phyloP scores from a whole-genome alignment of 139 green algal genomes.

The Trebouxia sp. region DNA sequence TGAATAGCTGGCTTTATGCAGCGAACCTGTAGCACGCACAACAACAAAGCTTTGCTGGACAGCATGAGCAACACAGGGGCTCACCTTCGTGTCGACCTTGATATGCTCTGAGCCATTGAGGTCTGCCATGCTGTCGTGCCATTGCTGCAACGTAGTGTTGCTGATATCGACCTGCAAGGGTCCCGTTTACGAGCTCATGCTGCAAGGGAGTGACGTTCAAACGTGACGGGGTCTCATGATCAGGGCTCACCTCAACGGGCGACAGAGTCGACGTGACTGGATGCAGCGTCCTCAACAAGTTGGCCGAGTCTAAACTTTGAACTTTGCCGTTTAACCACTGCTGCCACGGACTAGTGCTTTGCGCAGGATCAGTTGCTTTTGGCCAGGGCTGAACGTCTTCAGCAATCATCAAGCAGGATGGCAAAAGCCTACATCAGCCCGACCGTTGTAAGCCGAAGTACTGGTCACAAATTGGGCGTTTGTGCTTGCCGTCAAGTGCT shows the following conservation, averaged over 20 bases:
- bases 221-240: no score
- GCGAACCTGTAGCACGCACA: background rate
- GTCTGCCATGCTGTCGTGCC: background rate
- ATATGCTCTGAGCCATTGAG: background rate
- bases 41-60: background rate
- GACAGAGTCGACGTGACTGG: slow-evolving; percentile 43
- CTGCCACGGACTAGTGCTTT: background rate
- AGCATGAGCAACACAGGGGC: no score
- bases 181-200: no score
- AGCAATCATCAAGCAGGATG: slow-evolving; percentile 8
- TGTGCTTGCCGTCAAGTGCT: no score
- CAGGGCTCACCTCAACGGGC: slow-evolving; percentile 34
- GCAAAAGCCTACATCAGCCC: no score
- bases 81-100: background rate
- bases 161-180: slow-evolving; percentile 14
- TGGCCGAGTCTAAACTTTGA: background rate
- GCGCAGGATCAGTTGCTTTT: background rate
- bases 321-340: slow-evolving; percentile 47
- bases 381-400: background rate
- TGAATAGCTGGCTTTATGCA: background rate
- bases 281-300: slow-evolving; percentile 50
- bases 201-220: background rate
- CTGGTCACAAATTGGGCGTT: background rate
- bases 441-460: background rate
- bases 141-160: background rate